These are phyloP conservation scores for Nitzschia sp. DNA, from an alignment of 108 stramenopile genomes.

Conservation along the genomic window DNA sequence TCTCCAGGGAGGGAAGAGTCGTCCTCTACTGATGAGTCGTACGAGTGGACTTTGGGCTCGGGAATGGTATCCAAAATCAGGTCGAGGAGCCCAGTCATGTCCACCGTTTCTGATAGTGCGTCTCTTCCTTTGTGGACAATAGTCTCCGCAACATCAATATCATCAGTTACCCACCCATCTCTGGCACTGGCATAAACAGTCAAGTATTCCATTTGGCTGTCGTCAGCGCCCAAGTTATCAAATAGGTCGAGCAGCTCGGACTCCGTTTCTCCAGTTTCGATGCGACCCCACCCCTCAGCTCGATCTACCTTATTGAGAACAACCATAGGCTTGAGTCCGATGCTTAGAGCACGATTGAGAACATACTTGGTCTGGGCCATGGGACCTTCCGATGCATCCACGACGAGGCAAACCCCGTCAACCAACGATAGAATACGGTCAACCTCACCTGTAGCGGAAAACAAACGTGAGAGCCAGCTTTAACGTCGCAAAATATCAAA, in stretches of 20 bases:
- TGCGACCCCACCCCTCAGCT: constrained; percentile 63
- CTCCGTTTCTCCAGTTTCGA: constrained; percentile 88
- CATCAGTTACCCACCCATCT: constrained; percentile 86
- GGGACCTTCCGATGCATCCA: constrained; percentile 89
- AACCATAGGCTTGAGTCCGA: constrained; percentile 85
- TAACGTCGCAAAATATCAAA: not conserved
- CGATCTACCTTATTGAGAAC: constrained; percentile 98
- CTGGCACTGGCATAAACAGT: constrained; percentile 90
- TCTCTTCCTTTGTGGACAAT: constrained; percentile 20
- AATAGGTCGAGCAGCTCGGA: constrained; percentile 84
- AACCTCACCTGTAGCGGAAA: constrained; percentile 60
- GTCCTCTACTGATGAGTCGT: constrained; percentile 20
- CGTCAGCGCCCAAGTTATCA: constrained; percentile 77
- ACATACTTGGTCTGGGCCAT: constrained; percentile 98
- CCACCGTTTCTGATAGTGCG: constrained; percentile 15
- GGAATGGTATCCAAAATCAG: constrained; percentile 74
- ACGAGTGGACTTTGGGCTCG: constrained; percentile 62
- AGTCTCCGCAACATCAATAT: constrained; percentile 52
- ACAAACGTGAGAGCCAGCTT: not conserved
- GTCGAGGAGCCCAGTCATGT: constrained; percentile 86
- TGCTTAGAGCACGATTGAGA: constrained; percentile 80
- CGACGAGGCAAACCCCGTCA: constrained; percentile 89
- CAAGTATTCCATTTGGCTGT: constrained; percentile 91
- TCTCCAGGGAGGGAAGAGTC: constrained; percentile 16
- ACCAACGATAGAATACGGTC: constrained; percentile 90